Conservation (phyloP, 805 yeast species). For the Kazachstania viticola region DNA sequence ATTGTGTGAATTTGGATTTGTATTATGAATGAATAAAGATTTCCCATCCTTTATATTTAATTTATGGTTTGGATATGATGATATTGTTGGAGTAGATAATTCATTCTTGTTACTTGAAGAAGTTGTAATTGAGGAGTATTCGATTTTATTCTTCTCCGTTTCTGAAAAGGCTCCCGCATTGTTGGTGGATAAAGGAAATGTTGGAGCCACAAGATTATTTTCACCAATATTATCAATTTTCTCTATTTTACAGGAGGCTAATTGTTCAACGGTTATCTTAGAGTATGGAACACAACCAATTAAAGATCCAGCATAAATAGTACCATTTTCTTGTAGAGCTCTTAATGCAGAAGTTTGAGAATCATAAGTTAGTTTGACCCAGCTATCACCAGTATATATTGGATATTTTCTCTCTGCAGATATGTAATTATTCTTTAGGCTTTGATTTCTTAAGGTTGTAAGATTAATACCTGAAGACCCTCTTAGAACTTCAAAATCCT, state of each 20-base stretch:
- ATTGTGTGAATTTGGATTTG: constrained; percentile 13
- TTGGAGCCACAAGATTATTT: neutral
- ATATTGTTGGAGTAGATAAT: neutral
- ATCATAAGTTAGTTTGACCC: constrained; percentile 85
- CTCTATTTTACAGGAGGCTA: constrained; percentile 30
- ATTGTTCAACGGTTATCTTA: constrained; percentile 47
- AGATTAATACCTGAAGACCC: constrained; percentile 23
- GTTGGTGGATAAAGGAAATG: neutral
- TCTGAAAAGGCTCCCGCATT: neutral
- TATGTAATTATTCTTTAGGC: constrained; percentile 2
- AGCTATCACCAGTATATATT: constrained; percentile 71
- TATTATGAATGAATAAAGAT: constrained; percentile 27
- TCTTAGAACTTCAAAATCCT: constrained; percentile 47
- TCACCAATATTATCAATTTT: constrained; percentile 22
- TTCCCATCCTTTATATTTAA: constrained; percentile 34
- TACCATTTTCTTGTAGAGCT: constrained; percentile 78
- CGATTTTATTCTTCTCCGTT: neutral
- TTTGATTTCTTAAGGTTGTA: constrained; percentile 13
- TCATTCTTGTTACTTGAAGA: neutral
- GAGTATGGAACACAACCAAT: constrained; percentile 64
- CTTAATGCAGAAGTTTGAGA: constrained; percentile 65
- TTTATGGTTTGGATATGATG: constrained; percentile 14
- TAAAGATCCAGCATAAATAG: constrained; percentile 50
- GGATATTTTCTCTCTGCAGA: constrained; percentile 35
- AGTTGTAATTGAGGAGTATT: neutral